Evolutionary conservation across 352 stramenopile genomes (phyloP).

Genomic region (Plasmopara viticola): DNA sequence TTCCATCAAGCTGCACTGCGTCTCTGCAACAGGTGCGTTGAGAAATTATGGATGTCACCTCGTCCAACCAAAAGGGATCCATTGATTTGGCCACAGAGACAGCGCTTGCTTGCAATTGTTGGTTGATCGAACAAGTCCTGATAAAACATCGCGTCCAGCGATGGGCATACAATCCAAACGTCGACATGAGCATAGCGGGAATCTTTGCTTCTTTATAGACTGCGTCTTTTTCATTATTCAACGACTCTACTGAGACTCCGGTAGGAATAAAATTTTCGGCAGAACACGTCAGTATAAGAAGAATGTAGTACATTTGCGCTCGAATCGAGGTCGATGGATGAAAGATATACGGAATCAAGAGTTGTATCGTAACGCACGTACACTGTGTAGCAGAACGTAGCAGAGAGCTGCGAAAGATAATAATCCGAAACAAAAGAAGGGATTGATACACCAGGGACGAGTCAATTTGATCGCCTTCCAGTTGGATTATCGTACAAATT

Average conservation of each 20-base stretch:
- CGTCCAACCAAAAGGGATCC: conserved; percentile 18
- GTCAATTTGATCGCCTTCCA: conserved; percentile 5
- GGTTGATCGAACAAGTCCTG: conserved; percentile 14
- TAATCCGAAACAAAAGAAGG: conserved; percentile 34
- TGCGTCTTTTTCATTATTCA: conserved; percentile 1
- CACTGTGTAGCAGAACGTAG: conserved; percentile 28
- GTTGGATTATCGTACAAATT: conserved; percentile 9
- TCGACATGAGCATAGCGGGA: conserved; percentile 25
- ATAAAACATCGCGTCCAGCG: conserved; percentile 34
- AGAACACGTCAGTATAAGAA: conserved; percentile 51
- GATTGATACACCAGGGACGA: conserved; percentile 14
- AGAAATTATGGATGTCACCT: conserved; percentile 6
- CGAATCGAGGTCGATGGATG: conserved; percentile 32
- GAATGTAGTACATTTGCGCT: conserved; percentile 52
- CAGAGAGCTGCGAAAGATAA: conserved; percentile 34
- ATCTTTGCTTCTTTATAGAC: conserved; percentile 14
- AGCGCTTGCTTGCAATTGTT: conserved; percentile 12
- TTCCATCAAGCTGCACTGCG: conserved; percentile 1
- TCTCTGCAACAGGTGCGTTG: conserved; percentile 2
- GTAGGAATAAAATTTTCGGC: conserved; percentile 33
- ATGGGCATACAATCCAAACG: conserved; percentile 37
- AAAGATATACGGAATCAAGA: conserved; percentile 38
- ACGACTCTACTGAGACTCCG: background rate
- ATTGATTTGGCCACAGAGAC: conserved; percentile 9
- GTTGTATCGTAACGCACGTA: conserved; percentile 16